These are phyloP conservation scores for Candida sojae DNA, from an alignment of 1,139 yeast genomes.

Conservation along the genomic window DNA sequence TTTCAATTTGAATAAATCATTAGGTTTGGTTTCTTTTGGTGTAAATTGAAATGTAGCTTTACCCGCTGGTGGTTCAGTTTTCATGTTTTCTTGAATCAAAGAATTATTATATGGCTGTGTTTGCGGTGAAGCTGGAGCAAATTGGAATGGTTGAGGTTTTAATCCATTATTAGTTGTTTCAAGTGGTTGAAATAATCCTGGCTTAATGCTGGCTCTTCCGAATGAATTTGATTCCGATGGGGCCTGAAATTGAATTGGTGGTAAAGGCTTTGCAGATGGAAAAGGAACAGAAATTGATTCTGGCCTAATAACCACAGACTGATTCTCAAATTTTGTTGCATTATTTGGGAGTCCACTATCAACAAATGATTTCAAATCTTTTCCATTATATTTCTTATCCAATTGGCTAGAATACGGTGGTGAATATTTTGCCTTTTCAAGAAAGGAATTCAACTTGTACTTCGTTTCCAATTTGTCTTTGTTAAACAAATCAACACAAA, in stretches of 20 bases:
- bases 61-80: neutral
- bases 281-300: neutral
- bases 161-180: neutral
- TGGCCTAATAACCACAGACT: neutral
- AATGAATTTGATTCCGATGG: neutral
- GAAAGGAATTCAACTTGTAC: conserved; percentile 45
- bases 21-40: neutral
- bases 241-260: neutral
- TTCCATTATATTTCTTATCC: conserved; percentile 45
- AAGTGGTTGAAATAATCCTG: conserved; percentile 1
- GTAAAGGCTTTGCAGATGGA: neutral
- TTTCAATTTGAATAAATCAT: neutral
- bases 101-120: neutral
- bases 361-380: conserved; percentile 32
- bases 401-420: conserved; percentile 61
- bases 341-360: conserved; percentile 40
- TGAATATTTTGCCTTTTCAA: conserved; percentile 50
- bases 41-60: conserved; percentile 4
- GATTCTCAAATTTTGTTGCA: conserved; percentile 5
- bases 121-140: neutral
- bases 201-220: neutral
- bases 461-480: conserved; percentile 43
- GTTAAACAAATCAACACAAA: conserved; percentile 58
- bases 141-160: neutral
- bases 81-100: neutral